Evolutionary conservation across 768 basidiomycete species (phyloP).

Genomic region (Omphalotus guepiniiformis): DNA sequence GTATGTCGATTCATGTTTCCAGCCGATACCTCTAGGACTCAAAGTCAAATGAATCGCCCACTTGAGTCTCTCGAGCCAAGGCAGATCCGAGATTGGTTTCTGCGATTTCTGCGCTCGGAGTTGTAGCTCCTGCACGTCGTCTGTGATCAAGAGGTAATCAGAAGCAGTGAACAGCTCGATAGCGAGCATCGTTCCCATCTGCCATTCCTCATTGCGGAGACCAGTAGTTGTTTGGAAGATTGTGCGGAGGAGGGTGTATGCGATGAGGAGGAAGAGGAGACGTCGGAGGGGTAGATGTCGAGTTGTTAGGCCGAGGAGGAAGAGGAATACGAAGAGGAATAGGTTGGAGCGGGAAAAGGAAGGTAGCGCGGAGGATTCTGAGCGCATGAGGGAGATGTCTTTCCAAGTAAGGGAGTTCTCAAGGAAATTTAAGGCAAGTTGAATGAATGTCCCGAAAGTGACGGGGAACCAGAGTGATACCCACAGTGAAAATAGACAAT

Average conservation of each 20-base stretch:
- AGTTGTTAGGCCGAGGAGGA: neutral
- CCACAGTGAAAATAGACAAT: too few species aligned
- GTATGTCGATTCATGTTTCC: conserved; percentile 24
- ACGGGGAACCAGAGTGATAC: too few species aligned
- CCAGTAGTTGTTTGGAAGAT: conserved; percentile 29
- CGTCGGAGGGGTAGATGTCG: neutral
- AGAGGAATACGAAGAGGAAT: neutral
- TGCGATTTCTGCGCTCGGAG: conserved; percentile 16
- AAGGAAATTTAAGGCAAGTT: too few species aligned
- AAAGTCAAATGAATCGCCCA: conserved; percentile 28
- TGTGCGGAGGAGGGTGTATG: conserved; percentile 22
- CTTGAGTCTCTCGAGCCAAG: conserved; percentile 17
- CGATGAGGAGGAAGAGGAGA: neutral
- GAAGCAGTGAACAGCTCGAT: conserved; percentile 22
- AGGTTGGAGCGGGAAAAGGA: neutral
- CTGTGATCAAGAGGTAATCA: conserved; percentile 26
- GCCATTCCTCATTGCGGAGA: conserved; percentile 11
- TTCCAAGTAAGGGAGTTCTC: too few species aligned
- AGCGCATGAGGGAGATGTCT: too few species aligned
- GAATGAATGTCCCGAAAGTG: too few species aligned
- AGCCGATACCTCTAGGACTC: conserved; percentile 32
- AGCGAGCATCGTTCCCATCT: conserved; percentile 9
- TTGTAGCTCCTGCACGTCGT: conserved; percentile 17
- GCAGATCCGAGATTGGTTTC: conserved; percentile 6
- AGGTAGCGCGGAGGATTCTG: too few species aligned